phyloP scores from a whole-genome alignment of 129 eudicot species.

The Lactuca sativa region DNA sequence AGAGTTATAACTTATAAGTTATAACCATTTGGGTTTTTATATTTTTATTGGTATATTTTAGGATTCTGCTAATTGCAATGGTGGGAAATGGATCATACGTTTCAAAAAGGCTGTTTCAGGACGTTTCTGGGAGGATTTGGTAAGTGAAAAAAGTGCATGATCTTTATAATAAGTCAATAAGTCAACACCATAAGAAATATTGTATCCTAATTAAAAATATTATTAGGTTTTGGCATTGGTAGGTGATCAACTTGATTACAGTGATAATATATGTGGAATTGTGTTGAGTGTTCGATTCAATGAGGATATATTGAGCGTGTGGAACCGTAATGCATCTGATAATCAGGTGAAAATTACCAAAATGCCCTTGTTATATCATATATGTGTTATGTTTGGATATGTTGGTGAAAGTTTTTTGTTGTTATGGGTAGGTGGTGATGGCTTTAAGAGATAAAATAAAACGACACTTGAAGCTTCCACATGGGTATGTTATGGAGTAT shows the following conservation, averaged over 20 bases:
- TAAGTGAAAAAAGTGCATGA: conserved; percentile 26
- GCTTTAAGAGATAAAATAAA: conserved; percentile 83
- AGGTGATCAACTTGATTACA: conserved; percentile 94
- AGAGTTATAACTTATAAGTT: no score
- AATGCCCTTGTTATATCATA: not conserved
- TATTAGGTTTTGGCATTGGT: conserved; percentile 80
- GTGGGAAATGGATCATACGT: conserved; percentile 97
- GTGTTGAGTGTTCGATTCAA: conserved; percentile 86
- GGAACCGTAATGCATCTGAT: conserved; percentile 98
- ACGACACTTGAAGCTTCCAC: conserved; percentile 92
- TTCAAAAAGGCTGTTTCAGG: conserved; percentile 92
- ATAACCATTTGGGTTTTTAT: conserved; percentile 7
- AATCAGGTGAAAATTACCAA: conserved; percentile 48
- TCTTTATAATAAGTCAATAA: not conserved
- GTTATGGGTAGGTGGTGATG: conserved; percentile 72
- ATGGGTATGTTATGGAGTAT: conserved; percentile 96
- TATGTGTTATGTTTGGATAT: not conserved
- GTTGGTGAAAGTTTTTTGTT: not conserved
- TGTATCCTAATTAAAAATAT: no score
- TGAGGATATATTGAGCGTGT: conserved; percentile 92
- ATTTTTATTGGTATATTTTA: conserved; percentile 20
- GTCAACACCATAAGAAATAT: not conserved
- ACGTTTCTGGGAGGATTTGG: conserved; percentile 99
- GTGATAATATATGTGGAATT: conserved; percentile 80
- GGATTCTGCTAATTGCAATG: conserved; percentile 97